phyloP scores from a whole-genome alignment of 2,329 filamentous ascomycete genomes.

The Ophiostoma tasmaniense region DNA sequence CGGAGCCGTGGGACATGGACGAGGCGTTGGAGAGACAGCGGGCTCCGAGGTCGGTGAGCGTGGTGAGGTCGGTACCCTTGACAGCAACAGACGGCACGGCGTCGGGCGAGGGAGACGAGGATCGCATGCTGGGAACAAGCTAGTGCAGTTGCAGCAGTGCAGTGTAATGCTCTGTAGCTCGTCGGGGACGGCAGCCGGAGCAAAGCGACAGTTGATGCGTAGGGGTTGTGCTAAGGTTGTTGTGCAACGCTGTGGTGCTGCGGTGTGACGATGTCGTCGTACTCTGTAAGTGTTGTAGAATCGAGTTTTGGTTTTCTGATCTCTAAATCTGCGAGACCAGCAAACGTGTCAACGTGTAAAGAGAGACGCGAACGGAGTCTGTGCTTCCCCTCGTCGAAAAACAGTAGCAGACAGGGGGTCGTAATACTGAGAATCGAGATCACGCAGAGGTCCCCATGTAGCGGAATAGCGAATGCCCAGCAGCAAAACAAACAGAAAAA shows the following conservation, averaged over 20 bases:
- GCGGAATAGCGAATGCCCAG: neutral
- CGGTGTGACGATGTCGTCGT: neutral
- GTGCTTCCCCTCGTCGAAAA: slow-evolving; percentile 10
- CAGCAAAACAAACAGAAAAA: neutral
- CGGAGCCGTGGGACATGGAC: slow-evolving; percentile 48
- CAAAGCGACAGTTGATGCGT: neutral
- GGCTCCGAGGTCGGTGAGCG: slow-evolving; percentile 45
- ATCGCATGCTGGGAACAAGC: slow-evolving; percentile 22
- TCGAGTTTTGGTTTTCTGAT: neutral
- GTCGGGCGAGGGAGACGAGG: slow-evolving; percentile 58
- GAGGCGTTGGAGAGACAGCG: slow-evolving; percentile 56
- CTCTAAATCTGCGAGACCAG: neutral
- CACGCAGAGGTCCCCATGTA: neutral
- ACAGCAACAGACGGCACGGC: slow-evolving; percentile 50
- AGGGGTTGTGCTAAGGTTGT: neutral
- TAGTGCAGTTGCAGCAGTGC: neutral
- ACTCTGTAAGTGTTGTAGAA: neutral
- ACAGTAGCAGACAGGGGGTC: neutral
- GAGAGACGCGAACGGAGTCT: slow-evolving; percentile 3
- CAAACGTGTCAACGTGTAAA: neutral
- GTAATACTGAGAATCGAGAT: neutral
- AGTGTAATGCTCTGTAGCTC: neutral
- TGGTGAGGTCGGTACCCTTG: slow-evolving; percentile 19
- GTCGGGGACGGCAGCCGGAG: neutral
- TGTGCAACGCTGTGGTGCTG: neutral